A percentile compares a stretch with the other conserved stretches of the same genome.
phyloP scores from a whole-genome alignment of 2,329 filamentous ascomycete genomes.

The Penicillium sp. region DNA sequence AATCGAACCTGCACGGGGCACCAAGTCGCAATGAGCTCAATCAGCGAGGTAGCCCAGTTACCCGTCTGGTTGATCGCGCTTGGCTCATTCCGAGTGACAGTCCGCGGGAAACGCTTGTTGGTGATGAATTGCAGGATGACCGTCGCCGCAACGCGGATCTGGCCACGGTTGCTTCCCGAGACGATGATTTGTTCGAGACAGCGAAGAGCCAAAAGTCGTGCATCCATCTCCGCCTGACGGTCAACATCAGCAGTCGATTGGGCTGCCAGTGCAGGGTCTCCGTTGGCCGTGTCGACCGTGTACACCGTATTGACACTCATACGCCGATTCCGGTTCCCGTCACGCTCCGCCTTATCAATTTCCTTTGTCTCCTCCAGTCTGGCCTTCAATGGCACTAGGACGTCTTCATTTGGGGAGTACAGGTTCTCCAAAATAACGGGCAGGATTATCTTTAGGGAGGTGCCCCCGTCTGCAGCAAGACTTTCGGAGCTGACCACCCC shows the following conservation, averaged over 20 bases:
- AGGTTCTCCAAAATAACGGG: conserved; percentile 84
- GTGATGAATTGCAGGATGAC: conserved; percentile 70
- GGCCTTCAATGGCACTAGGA: conserved; percentile 64
- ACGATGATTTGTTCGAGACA: conserved; percentile 83
- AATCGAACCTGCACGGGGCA: conserved; percentile 92
- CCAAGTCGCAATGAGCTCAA: conserved; percentile 77
- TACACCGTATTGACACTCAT: conserved; percentile 75
- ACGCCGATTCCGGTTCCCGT: conserved; percentile 61
- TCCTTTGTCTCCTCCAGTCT: conserved; percentile 65
- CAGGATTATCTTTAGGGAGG: conserved; percentile 72
- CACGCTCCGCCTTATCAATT: conserved; percentile 63
- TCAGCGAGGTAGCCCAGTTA: conserved; percentile 78
- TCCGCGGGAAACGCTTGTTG: conserved; percentile 52
- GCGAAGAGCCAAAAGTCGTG: conserved; percentile 75
- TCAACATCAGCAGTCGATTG: conserved; percentile 83
- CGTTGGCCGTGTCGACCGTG: conserved; percentile 65
- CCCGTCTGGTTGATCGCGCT: conserved; percentile 45
- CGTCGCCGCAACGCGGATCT: conserved; percentile 71
- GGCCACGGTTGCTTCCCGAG: conserved; percentile 68
- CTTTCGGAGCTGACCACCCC: conserved; percentile 76
- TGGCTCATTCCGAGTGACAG: conserved; percentile 44
- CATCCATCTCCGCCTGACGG: conserved; percentile 82
- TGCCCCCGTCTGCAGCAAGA: conserved; percentile 67
- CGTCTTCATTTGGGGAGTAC: conserved; percentile 59
- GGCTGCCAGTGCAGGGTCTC: conserved; percentile 61